phyloP scores from a whole-genome alignment of 2,329 filamentous ascomycete species.

The Aspergillus eucalypticola region DNA sequence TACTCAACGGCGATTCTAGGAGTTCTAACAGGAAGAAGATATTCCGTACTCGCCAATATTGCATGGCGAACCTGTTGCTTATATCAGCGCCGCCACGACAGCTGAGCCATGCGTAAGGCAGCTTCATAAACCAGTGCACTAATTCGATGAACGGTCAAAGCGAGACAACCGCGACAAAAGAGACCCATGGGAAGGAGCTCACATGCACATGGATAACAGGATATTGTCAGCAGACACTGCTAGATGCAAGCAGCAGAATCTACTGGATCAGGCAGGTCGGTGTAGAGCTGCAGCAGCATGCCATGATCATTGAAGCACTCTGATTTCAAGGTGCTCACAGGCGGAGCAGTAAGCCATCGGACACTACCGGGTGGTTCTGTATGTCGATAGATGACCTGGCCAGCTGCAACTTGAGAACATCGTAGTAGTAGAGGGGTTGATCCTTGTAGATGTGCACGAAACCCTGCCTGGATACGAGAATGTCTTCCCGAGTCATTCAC shows the following conservation, averaged over 20 bases:
- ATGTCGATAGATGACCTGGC: background rate
- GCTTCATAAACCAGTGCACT: background rate
- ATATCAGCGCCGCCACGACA: background rate
- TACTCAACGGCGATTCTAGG: background rate
- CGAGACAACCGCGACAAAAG: background rate
- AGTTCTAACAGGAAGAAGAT: too few relatives aligned
- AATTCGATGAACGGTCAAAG: background rate
- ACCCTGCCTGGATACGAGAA: background rate
- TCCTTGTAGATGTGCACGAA: background rate
- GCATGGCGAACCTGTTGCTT: background rate
- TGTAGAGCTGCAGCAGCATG: background rate
- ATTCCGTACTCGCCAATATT: background rate
- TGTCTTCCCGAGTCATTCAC: background rate
- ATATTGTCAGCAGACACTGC: background rate
- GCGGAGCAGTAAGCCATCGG: background rate
- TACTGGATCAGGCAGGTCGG: background rate
- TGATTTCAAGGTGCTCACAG: background rate
- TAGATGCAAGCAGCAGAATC: background rate
- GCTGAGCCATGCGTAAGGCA: background rate
- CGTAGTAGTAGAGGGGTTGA: background rate
- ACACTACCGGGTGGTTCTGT: background rate
- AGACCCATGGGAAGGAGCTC: background rate
- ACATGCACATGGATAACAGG: background rate
- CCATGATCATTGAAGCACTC: background rate
- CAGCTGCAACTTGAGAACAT: background rate